Evolutionary conservation across 306 rosid species (phyloP), one percentile per base, ranked within the genome.

Genomic region (Pterocarpus santalinus): DNA sequence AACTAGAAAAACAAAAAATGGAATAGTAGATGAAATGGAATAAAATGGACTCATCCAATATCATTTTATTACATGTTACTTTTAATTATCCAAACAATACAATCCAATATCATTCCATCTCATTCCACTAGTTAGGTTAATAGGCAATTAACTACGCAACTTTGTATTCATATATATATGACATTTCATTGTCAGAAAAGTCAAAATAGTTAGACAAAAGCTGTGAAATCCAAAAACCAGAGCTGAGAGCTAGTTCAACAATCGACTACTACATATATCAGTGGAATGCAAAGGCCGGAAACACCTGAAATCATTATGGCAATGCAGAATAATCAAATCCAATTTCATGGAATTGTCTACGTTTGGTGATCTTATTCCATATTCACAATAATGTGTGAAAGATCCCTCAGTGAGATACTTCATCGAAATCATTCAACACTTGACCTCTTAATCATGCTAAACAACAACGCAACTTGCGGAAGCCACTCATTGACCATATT

Each of bases 271-370:
- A 49, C 38, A 33, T 14, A 60, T 33, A 9, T 36, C n/a, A 7
- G 32, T 58, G 10, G 4, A 9, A 68, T 11, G 9, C 72, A 22
- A 13, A 53, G 32, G 47, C 8, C 14, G 28, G 6, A 30, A 34
- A 52, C 77, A 85, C 81, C 79, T 82, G 81, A 62, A 63, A 68
- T 78, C 65, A 85, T 66, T 35, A 47, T 17, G 30, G 41, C 41
- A 38, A 63, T 15, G 17, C 28, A 71, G 22, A 49, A 33, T 55
- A 53, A 49, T 57, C 11, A 69, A 60, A 66, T 57, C 4, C 55
- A 8, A 49, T 67, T n/a, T 15, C 10, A 34, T 38, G 16, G 60
- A 67, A 73, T 15, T 72, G 77, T 85, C 81, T 41, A 7, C 16
- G 75, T 67, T 41, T 41, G 85, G 77, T 36, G 73, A 51, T 68